Evolutionary conservation across 2,329 filamentous ascomycete genomes (phyloP).

Genomic region (Myriangium duriaei): DNA sequence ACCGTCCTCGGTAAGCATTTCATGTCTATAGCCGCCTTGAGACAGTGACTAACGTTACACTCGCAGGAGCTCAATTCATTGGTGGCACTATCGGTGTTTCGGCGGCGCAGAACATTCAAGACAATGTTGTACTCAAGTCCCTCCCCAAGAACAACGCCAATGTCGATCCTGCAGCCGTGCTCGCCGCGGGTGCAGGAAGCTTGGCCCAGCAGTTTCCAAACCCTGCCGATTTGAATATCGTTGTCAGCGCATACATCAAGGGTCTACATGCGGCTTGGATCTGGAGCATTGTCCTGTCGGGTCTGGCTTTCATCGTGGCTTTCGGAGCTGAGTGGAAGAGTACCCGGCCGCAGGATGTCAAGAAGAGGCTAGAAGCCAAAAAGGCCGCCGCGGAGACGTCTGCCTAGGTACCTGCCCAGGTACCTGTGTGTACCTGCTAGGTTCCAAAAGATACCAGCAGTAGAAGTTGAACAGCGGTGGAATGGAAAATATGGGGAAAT

Average conservation of each 20-base stretch:
- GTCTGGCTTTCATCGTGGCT: conserved; percentile 42
- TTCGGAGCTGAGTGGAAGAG: conserved; percentile 51
- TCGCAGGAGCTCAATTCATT: conserved; percentile 34
- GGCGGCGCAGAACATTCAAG: conserved; percentile 39
- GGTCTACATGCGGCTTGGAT: conserved; percentile 54
- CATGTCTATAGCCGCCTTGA: too few species aligned
- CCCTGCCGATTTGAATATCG: conserved; percentile 46
- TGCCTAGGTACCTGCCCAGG: too few species aligned
- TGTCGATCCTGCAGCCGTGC: conserved; percentile 31
- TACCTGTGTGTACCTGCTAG: too few species aligned
- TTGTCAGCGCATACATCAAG: conserved; percentile 37
- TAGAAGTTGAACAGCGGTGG: too few species aligned
- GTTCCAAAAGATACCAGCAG: too few species aligned
- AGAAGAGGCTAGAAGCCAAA: too few species aligned
- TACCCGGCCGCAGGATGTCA: conserved; percentile 41
- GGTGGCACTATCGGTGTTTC: conserved; percentile 39
- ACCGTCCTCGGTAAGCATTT: conserved; percentile 25
- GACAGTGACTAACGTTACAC: too few species aligned
- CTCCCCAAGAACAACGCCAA: conserved; percentile 26
- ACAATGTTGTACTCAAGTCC: conserved; percentile 35
- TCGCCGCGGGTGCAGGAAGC: conserved; percentile 38
- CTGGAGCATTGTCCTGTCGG: conserved; percentile 39
- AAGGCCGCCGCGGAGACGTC: too few species aligned
- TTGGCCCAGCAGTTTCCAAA: too few species aligned
- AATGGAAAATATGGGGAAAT: too few species aligned